Conservation (phyloP, 2,329 filamentous ascomycete species). For the Fusarium sp. region DNA sequence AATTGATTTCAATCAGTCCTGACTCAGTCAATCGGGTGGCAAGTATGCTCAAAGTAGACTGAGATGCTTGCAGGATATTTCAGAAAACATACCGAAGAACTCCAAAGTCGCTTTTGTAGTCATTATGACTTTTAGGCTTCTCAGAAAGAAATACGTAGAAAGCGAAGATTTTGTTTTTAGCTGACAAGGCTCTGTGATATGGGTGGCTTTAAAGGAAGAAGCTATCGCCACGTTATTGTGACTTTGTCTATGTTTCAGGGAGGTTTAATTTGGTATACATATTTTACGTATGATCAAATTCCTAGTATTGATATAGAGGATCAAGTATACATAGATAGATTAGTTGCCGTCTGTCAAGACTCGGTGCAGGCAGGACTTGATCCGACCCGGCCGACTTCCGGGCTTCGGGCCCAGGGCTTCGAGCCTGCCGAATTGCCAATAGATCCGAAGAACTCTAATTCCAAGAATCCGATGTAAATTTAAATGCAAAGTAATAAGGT, state of each 20-base stretch:
- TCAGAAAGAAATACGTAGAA: neutral
- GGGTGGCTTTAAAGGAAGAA: neutral
- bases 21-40: accelerated
- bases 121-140: neutral
- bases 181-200: neutral
- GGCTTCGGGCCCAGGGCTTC: neutral
- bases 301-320: neutral
- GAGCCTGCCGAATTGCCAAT: neutral
- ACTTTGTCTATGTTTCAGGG: neutral
- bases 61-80: neutral
- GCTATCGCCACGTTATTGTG: neutral
- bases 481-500: neutral
- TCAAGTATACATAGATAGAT: no score
- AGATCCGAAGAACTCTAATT: neutral
- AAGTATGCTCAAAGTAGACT: accelerated
- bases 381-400: neutral
- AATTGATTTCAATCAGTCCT: neutral
- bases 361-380: neutral
- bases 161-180: no score
- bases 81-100: neutral
- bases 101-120: accelerated
- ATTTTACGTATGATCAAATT: no score
- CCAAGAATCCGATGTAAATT: neutral
- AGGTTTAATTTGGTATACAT: neutral
- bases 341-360: neutral